phyloP scores from a whole-genome alignment of 345 rosid genomes.

The Populus nigra region DNA sequence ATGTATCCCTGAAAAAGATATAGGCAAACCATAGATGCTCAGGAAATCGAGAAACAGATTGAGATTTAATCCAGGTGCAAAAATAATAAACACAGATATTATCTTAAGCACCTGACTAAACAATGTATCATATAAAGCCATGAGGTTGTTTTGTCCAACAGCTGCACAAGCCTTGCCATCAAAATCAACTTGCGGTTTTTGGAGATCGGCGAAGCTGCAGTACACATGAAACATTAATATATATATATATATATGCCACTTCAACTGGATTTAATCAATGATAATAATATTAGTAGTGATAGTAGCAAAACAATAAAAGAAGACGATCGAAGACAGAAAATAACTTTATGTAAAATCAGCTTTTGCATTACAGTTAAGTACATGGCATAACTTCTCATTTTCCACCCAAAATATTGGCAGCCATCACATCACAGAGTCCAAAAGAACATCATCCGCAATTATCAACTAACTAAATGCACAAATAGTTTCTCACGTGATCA shows the following conservation, averaged over 20 bases:
- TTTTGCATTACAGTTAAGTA: neutral
- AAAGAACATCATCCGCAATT: neutral
- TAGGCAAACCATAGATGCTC: neutral
- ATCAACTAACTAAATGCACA: neutral
- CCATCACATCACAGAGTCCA: neutral
- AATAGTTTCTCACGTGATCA: neutral
- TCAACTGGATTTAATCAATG: neutral
- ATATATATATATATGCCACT: neutral
- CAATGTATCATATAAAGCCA: conserved; percentile 92
- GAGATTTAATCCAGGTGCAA: neutral
- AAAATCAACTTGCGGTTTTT: conserved; percentile 83
- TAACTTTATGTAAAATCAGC: neutral
- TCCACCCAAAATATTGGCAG: neutral
- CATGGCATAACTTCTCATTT: neutral
- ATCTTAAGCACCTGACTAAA: conserved; percentile 52
- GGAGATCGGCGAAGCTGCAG: conserved; percentile 91
- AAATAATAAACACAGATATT: neutral
- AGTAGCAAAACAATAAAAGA: too few relatives aligned
- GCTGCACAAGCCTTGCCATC: conserved; percentile 99
- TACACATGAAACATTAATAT: neutral
- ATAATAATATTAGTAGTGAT: too few relatives aligned
- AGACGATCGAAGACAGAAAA: too few relatives aligned
- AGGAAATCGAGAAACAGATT: neutral
- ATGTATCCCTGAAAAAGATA: neutral
- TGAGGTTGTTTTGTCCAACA: conserved; percentile 95